Percentiles rank a stretch among this genome's conserved stretches.
These are phyloP conservation scores for Selaginella tamariscina DNA, from an alignment of 75 land plant genomes.

Conservation along the genomic window DNA sequence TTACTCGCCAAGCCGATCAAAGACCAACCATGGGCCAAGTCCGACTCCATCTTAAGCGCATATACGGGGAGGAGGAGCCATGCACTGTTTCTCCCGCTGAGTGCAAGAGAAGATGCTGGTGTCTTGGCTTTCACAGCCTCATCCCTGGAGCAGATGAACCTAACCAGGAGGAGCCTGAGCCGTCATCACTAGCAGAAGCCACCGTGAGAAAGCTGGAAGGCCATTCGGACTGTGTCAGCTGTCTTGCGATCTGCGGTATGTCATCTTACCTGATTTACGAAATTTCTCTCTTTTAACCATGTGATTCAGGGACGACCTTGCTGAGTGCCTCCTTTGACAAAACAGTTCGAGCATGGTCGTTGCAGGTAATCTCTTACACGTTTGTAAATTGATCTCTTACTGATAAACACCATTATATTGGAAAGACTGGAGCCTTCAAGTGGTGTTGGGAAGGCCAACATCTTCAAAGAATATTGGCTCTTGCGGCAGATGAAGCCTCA, in stretches of 20 bases:
- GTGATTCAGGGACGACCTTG: slow-evolving; percentile 49
- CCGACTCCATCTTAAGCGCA: background rate
- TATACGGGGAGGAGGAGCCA: background rate
- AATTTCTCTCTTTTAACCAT: background rate
- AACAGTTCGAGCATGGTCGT: slow-evolving; percentile 62
- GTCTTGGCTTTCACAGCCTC: background rate
- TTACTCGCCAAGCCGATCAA: background rate
- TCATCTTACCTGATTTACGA: background rate
- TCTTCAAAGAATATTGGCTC: slow-evolving; percentile 52
- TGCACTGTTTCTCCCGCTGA: slow-evolving; percentile 1
- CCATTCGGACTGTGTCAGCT: slow-evolving; percentile 56
- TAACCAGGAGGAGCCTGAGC: slow-evolving; percentile 16
- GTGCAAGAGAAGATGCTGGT: slow-evolving; percentile 6
- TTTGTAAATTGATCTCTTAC: background rate
- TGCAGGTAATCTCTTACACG: slow-evolving; percentile 38
- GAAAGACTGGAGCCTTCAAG: slow-evolving; percentile 45
- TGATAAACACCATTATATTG: background rate
- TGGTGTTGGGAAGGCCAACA: slow-evolving; percentile 62
- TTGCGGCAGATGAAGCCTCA: slow-evolving; percentile 33
- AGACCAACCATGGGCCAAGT: background rate
- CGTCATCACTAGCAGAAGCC: slow-evolving; percentile 14
- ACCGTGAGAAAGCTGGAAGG: slow-evolving; percentile 42
- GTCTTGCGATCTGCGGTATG: slow-evolving; percentile 63
- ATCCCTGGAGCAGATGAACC: background rate
- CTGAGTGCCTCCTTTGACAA: slow-evolving; percentile 81